These are phyloP conservation scores for Tetracladium setigerum DNA, from an alignment of 495 filamentous ascomycete genomes.

Conservation along the genomic window DNA sequence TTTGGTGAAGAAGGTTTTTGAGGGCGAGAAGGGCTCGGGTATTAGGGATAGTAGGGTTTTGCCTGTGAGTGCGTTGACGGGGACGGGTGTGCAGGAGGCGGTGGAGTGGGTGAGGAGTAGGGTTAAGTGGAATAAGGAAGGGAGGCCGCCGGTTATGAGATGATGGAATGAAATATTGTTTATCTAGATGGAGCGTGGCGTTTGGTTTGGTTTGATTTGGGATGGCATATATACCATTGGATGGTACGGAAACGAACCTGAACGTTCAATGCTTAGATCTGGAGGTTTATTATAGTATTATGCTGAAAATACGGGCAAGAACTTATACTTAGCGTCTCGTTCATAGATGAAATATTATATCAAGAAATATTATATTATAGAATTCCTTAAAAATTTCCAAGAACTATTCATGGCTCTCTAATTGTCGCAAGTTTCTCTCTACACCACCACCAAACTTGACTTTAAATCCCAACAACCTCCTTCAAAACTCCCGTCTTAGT, in stretches of 20 bases:
- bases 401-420: not conserved
- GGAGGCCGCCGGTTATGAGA: conserved; percentile 84
- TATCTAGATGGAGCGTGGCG: too few relatives aligned
- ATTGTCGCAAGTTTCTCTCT: too few relatives aligned
- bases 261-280: too few relatives aligned
- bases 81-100: conserved; percentile 85
- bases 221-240: not conserved
- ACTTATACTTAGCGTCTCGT: too few relatives aligned
- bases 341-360: too few relatives aligned
- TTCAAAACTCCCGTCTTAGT: conserved; percentile 14
- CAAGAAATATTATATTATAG: too few relatives aligned
- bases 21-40: conserved; percentile 78
- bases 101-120: conserved; percentile 90
- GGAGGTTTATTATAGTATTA: too few relatives aligned
- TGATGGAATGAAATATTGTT: conserved; percentile 26
- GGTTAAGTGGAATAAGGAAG: conserved; percentile 95
- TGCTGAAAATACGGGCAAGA: too few relatives aligned
- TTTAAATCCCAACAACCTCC: conserved; percentile 6
- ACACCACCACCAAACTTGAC: too few relatives aligned
- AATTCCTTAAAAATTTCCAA: not conserved
- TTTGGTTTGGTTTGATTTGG: not conserved
- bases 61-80: conserved; percentile 84
- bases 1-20: conserved; percentile 85
- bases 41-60: conserved; percentile 86
- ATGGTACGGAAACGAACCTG: too few relatives aligned